phyloP scores from a whole-genome alignment of 805 yeast genomes.

The Yamadazyma ubonensis region DNA sequence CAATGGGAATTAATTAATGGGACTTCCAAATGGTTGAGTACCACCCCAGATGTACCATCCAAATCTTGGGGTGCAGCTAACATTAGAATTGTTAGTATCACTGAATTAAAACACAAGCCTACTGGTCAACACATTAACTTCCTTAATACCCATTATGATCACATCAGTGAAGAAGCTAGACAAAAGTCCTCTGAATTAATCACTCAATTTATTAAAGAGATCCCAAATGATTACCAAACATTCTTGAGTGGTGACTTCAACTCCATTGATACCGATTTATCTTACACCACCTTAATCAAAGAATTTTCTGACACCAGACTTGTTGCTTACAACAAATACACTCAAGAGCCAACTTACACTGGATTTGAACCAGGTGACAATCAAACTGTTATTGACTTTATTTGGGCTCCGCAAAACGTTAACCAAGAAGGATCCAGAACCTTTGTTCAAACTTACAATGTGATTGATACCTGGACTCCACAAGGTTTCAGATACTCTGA shows the following conservation, averaged over 20 bases:
- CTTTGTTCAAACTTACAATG: constrained; percentile 26
- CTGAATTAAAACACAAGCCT: constrained; percentile 36
- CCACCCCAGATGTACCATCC: constrained; percentile 54
- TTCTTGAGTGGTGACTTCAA: constrained; percentile 59
- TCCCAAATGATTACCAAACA: constrained; percentile 34
- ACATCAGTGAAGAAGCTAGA: constrained; percentile 46
- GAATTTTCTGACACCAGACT: constrained; percentile 27
- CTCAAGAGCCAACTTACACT: constrained; percentile 35
- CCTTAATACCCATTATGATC: constrained; percentile 54
- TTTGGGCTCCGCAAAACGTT: constrained; percentile 31
- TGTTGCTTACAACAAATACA: constrained; percentile 24
- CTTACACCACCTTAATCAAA: constrained; percentile 33
- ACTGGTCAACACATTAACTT: constrained; percentile 46
- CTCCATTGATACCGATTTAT: constrained; percentile 25
- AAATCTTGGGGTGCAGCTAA: constrained; percentile 41
- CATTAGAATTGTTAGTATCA: constrained; percentile 39
- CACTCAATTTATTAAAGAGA: constrained; percentile 35
- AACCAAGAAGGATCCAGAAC: constrained; percentile 12
- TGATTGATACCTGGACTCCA: constrained; percentile 32
- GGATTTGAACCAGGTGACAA: constrained; percentile 32
- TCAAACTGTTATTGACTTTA: constrained; percentile 40
- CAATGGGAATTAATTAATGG: constrained; percentile 39
- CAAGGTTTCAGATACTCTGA: constrained; percentile 42
- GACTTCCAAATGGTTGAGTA: constrained; percentile 53
- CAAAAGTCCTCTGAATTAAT: constrained; percentile 46